Percentiles rank a stretch among this genome's conserved stretches.
These are phyloP conservation scores for Sanghuangporus baumii DNA, from an alignment of 1,284 basidiomycete genomes.

Conservation along the genomic window DNA sequence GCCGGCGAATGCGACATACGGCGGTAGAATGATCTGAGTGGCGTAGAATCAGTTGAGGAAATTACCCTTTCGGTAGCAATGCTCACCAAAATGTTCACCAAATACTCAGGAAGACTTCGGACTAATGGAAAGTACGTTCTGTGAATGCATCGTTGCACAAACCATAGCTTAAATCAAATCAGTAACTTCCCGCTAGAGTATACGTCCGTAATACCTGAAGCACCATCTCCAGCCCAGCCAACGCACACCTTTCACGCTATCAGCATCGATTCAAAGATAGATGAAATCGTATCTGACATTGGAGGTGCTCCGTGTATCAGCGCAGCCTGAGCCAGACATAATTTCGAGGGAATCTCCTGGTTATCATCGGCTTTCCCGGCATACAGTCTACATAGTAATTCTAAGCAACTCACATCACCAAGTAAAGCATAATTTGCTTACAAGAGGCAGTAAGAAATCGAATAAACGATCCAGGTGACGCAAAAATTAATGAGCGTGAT, in stretches of 20 bases:
- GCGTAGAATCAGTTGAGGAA: slow-evolving; percentile 13
- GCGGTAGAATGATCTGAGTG: slow-evolving; percentile 32
- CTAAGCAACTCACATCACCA: background rate
- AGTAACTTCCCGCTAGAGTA: slow-evolving; percentile 30
- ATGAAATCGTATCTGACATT: slow-evolving; percentile 35
- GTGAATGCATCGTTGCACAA: slow-evolving; percentile 8
- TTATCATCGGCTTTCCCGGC: slow-evolving; percentile 24
- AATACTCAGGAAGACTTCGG: slow-evolving; percentile 19
- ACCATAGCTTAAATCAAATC: slow-evolving; percentile 29
- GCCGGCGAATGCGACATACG: slow-evolving; percentile 32
- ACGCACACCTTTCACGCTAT: slow-evolving; percentile 34
- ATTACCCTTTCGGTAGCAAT: slow-evolving; percentile 14
- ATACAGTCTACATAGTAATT: slow-evolving; percentile 31
- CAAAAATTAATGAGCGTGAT: slow-evolving; percentile 49
- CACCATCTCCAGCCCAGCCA: slow-evolving; percentile 43
- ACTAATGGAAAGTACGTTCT: slow-evolving; percentile 20
- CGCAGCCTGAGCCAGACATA: slow-evolving; percentile 46
- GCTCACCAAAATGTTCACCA: slow-evolving; percentile 7
- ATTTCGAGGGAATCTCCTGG: slow-evolving; percentile 21
- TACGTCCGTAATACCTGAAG: slow-evolving; percentile 34
- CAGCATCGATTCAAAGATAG: background rate
- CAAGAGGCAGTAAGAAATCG: slow-evolving; percentile 45
- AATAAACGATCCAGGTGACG: slow-evolving; percentile 47
- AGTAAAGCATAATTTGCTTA: slow-evolving; percentile 28
- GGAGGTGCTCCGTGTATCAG: slow-evolving; percentile 48